Evolutionary conservation across 371 early-diverging fungal genomes (phyloP).

Genomic region (Gilbertella persicaria): DNA sequence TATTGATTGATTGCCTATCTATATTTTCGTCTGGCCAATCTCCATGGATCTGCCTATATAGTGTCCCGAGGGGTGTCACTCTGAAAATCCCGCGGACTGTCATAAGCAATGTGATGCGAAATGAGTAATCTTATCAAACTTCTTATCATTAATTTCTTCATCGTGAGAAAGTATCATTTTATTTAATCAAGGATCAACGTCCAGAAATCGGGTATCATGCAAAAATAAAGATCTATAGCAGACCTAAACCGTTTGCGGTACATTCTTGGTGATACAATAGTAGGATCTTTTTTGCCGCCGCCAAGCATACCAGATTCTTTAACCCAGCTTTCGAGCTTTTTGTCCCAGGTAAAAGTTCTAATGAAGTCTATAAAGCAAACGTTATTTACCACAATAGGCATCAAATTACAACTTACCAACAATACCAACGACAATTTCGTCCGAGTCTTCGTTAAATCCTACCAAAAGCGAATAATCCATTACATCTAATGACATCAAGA

Average conservation of each 20-base stretch:
- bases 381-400: too few relatives aligned
- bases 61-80: too few relatives aligned
- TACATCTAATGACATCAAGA: conserved; percentile 83
- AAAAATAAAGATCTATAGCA: conserved; percentile 90
- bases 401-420: conserved; percentile 62
- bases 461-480: conserved; percentile 96
- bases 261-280: conserved; percentile 92
- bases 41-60: too few relatives aligned
- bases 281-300: conserved; percentile 86
- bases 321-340: conserved; percentile 92
- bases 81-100: too few relatives aligned
- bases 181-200: conserved; percentile 15
- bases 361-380: conserved; percentile 73
- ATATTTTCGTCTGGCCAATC: too few relatives aligned
- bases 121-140: conserved; percentile 9
- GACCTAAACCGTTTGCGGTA: conserved; percentile 90
- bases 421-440: conserved; percentile 90
- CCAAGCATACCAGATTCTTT: conserved; percentile 89
- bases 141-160: conserved; percentile 9
- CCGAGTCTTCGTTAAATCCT: conserved; percentile 81
- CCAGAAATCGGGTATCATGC: conserved; percentile 75
- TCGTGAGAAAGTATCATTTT: too few relatives aligned
- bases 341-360: conserved; percentile 96
- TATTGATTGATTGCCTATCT: too few relatives aligned
- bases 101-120: too few relatives aligned